Evolutionary conservation across 768 basidiomycete species (phyloP).

Genomic region (Amanita inopinata): DNA sequence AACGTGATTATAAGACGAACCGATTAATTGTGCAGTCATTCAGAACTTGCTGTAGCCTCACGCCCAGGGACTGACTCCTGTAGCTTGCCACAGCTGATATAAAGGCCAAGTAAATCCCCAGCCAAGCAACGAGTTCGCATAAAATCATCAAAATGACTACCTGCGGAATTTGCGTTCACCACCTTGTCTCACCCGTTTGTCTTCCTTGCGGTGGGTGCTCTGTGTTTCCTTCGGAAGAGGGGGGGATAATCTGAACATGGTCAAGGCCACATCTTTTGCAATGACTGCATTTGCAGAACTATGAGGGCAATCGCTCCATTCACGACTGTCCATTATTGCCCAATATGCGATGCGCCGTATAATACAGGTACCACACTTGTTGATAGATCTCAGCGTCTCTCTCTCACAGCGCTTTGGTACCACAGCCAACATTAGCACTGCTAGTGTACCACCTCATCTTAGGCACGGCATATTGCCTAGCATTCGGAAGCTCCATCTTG

Average conservation of each 20-base stretch:
- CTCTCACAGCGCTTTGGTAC: not conserved
- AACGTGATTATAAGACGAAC: no score
- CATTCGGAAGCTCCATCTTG: slow-evolving; percentile 47
- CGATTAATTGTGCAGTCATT: no score
- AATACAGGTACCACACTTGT: slow-evolving; percentile 34
- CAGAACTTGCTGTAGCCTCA: no score
- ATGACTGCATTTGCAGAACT: slow-evolving; percentile 43
- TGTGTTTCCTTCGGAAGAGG: not conserved
- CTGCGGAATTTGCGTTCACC: slow-evolving; percentile 55
- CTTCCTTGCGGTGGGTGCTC: slow-evolving; percentile 50
- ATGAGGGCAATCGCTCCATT: slow-evolving; percentile 38
- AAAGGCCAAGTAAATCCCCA: not conserved
- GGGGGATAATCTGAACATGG: not conserved
- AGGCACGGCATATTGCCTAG: slow-evolving; percentile 48
- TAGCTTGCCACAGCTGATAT: no score
- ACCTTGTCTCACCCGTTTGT: slow-evolving; percentile 43
- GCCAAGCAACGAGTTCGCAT: no score
- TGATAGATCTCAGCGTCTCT: slow-evolving; percentile 1
- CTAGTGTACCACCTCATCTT: slow-evolving; percentile 45
- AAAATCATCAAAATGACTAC: slow-evolving; percentile 33
- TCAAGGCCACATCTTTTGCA: slow-evolving; percentile 56
- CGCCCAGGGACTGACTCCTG: no score
- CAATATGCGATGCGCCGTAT: slow-evolving; percentile 46
- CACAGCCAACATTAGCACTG: slow-evolving; percentile 37
- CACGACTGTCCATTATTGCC: slow-evolving; percentile 42